Evolutionary conservation across 1,284 basidiomycete genomes (phyloP).

Genomic region (Cutaneotrichosporon daszewskae): DNA sequence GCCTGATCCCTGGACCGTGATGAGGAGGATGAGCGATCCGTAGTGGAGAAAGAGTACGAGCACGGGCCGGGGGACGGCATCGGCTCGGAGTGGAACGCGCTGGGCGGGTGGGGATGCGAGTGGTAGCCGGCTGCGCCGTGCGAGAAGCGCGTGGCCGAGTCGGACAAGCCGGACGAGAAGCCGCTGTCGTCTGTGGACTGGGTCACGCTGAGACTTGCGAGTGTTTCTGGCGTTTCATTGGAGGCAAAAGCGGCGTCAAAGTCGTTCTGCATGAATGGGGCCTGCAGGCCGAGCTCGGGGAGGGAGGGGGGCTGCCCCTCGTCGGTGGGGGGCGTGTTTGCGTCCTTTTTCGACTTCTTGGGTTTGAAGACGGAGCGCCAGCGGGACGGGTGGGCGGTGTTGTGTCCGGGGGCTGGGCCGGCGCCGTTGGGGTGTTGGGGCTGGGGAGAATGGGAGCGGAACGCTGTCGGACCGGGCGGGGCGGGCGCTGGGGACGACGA

Average conservation of each 20-base stretch:
- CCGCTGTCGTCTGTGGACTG: too few relatives aligned
- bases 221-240: background rate
- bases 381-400: background rate
- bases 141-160: too few relatives aligned
- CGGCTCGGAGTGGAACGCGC: conserved; percentile 12
- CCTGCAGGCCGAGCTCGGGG: conserved; percentile 15
- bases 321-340: background rate
- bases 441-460: background rate
- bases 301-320: conserved; percentile 8
- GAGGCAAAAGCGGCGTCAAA: conserved; percentile 12
- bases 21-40: conserved; percentile 17
- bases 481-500: background rate
- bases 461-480: background rate
- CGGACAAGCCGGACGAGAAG: too few relatives aligned
- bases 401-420: background rate
- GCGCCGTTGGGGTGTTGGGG: background rate
- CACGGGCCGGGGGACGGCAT: conserved; percentile 12
- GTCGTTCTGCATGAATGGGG: conserved; percentile 10
- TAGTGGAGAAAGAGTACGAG: conserved; percentile 18
- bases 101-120: too few relatives aligned
- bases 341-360: background rate
- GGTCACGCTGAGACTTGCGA: background rate
- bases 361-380: conserved; percentile 8
- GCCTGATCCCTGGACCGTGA: conserved; percentile 10
- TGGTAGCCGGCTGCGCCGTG: too few relatives aligned